phyloP scores from a whole-genome alignment of 345 rosid species.

The Melaleuca quinquenervia region DNA sequence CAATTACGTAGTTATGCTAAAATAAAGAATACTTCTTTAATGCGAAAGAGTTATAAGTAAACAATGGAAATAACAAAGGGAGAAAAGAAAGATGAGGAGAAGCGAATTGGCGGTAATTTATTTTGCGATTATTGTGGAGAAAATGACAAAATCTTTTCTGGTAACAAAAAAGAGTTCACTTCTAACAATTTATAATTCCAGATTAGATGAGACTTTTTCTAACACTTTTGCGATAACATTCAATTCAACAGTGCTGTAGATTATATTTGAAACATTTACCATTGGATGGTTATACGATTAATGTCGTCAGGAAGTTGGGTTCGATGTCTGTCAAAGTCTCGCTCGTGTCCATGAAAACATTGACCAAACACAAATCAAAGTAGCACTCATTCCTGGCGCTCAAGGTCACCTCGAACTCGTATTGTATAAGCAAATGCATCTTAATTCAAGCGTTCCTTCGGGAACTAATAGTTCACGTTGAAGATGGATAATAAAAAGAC shows the following conservation, averaged over 20 bases:
- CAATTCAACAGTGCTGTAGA: not conserved
- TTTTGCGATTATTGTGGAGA: not conserved
- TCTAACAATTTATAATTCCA: not conserved
- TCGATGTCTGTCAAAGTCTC: not conserved
- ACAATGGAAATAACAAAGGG: not conserved
- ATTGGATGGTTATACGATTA: not conserved
- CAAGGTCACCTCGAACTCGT: not conserved
- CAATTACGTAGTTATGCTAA: not conserved
- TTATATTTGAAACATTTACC: not conserved
- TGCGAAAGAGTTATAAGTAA: not conserved
- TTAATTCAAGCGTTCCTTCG: not conserved
- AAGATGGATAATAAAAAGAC: not conserved
- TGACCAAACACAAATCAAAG: not conserved
- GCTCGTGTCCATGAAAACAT: not conserved
- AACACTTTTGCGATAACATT: not conserved
- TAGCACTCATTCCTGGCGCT: not conserved
- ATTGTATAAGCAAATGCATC: not conserved
- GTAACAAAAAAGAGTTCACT: not conserved
- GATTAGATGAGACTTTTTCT: not conserved
- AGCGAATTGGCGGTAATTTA: not conserved
- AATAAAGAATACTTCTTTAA: not conserved
- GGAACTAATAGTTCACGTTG: not conserved
- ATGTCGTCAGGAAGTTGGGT: not conserved
- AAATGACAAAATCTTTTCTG: not conserved
- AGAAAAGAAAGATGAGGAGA: not conserved